Base-by-base conservation (phyloP, 2,329 filamentous ascomycete species). In the Thielaviopsis ethacetica region DNA sequence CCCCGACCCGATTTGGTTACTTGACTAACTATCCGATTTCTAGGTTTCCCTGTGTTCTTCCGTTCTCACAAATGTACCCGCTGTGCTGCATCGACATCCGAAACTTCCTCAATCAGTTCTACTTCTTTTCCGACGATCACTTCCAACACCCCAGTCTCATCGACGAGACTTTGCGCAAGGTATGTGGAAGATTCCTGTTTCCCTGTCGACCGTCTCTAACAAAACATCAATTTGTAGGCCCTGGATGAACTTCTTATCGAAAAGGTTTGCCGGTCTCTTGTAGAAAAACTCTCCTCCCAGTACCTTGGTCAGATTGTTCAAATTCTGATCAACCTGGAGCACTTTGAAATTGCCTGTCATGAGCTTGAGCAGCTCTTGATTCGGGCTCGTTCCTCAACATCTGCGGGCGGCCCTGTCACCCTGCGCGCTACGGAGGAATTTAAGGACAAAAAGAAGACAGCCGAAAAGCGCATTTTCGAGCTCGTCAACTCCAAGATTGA, bases 11-110 rank as follows among this genome's bases (percentile, higher is more conserved):
- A 9, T 27, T 51, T 61, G 12, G 38, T 7, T 22, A 22, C 15
- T 50, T 57, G 4, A n/a, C 12, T 61, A 21, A 63, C 68, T 67
- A 66, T 67, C 62, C 53, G 53, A 24, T n/a, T 49, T 47, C 7
- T 62, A 91, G 87, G 13, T 95, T 95, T 68, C 94, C 93, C 5
- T 94, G 86, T 65, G 88, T 96, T n/a, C 76, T 98, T 1, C 94
- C 93, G 0, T 98, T 98, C 70, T 96, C 91, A 13, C 91, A 97
- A 66, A 98, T 98, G 93, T 98, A 98, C 68, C 91, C 93, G 1
- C 78, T 97, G 34, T 96, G 93, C 72, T 98, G 93, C 74, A 97
- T 97, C 68, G 90, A 97, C 67, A 96, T 98, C 65, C 83, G 91
- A 49, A 96, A 96, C 70, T 97, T 98, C 70, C 76, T 97, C 61